Evolutionary conservation across 202 grass and related monocot genomes (phyloP).

Genomic region (Panicum hallii): DNA sequence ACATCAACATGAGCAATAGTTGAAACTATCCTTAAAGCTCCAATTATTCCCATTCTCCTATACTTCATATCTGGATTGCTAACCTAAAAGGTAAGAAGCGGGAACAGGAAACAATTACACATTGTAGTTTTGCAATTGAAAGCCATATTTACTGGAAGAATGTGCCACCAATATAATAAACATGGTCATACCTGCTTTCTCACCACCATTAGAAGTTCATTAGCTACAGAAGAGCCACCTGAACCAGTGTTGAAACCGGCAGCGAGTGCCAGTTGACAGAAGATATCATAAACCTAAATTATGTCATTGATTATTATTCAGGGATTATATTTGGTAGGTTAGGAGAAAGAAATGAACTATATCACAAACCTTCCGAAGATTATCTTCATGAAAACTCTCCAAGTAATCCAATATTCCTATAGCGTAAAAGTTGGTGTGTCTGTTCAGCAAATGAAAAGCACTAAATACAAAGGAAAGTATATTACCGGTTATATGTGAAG

Average conservation of each 20-base stretch:
- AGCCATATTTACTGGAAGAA: conserved; percentile 23
- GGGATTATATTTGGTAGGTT: conserved; percentile 16
- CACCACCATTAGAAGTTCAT: conserved; percentile 93
- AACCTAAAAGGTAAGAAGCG: conserved; percentile 57
- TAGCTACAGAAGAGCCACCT: conserved; percentile 72
- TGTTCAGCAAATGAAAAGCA: conserved; percentile 32
- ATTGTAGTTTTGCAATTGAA: conserved; percentile 35
- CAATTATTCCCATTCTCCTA: conserved; percentile 96
- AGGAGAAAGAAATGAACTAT: conserved; percentile 29
- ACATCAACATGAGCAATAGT: conserved; percentile 62
- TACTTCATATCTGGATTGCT: conserved; percentile 94
- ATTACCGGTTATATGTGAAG: conserved; percentile 91
- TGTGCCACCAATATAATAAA: conserved; percentile 7
- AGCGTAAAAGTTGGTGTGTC: conserved; percentile 34
- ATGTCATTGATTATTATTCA: conserved; percentile 1
- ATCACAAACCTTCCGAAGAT: conserved; percentile 82
- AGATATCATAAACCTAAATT: conserved; percentile 84
- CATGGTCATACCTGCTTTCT: conserved; percentile 79
- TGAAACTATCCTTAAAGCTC: conserved; percentile 81
- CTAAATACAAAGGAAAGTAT: conserved; percentile 34
- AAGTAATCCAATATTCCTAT: conserved; percentile 95
- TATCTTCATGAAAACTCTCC: conserved; percentile 81
- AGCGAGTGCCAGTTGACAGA: conserved; percentile 80
- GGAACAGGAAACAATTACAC: conserved; percentile 13
- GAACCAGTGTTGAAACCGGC: conserved; percentile 65